These are phyloP conservation scores for Pelargonium cotyledonis DNA, from an alignment of 441 rosid genomes.

Conservation along the genomic window DNA sequence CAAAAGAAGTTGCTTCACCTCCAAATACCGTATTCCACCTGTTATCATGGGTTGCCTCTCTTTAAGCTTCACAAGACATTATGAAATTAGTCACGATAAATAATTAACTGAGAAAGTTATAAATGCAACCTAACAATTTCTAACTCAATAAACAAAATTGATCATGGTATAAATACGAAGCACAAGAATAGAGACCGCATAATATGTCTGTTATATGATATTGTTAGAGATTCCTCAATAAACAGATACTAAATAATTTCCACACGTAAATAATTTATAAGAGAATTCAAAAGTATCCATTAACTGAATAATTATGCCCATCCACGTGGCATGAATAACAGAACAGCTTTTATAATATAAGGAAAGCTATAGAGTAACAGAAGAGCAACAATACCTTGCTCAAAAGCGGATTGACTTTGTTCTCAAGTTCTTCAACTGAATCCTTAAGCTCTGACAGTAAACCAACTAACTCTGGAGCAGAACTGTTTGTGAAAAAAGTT, in stretches of 20 bases:
- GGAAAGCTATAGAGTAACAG: slow-evolving; percentile 10
- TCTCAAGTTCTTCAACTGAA: slow-evolving; percentile 62
- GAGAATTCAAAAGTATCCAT: too few species aligned
- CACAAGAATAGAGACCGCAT: background rate
- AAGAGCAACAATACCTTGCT: slow-evolving; percentile 41
- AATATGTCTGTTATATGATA: background rate
- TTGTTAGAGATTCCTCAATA: background rate
- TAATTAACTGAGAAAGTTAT: background rate
- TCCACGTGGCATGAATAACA: background rate
- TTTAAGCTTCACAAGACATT: slow-evolving; percentile 42
- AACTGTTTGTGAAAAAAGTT: slow-evolving; percentile 27
- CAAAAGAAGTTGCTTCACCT: slow-evolving; percentile 71
- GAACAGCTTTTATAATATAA: background rate
- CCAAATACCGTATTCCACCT: slow-evolving; percentile 54
- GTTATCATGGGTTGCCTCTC: slow-evolving; percentile 30
- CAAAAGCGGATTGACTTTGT: slow-evolving; percentile 57
- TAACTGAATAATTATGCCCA: too few species aligned
- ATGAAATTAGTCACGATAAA: background rate
- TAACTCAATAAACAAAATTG: background rate
- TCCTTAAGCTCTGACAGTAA: slow-evolving; percentile 69
- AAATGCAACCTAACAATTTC: background rate
- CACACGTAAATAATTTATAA: background rate
- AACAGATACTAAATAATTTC: background rate
- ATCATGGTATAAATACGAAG: background rate
- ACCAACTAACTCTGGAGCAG: slow-evolving; percentile 85